Evolutionary conservation across 805 yeast genomes (phyloP), one percentile per base, ranked within the genome.

Genomic region (Zygosaccharomyces bisporus): DNA sequence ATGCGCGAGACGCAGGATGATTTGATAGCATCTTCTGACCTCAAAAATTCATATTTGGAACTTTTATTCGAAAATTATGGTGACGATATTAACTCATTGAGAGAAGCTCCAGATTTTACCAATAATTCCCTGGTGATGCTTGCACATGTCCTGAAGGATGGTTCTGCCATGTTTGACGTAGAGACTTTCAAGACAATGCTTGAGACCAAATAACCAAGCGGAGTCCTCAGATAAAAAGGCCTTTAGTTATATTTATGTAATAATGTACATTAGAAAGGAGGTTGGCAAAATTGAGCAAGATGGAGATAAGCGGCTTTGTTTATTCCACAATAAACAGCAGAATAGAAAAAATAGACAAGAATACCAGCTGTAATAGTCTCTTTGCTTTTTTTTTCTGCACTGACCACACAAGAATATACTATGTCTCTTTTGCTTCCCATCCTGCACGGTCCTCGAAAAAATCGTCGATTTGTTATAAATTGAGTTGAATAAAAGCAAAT

Each of bases 41-140:
- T 36, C 7, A 74, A 79, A 46, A 72, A 70, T 50, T 71, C 74
- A 43, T 83, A 72, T 53, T 61, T 83, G 56, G 69, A 67, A 25
- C 54, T 79, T 48, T 74, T 83, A 76, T 76, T 85, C 37, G 64
- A 67, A 13, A 73, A 70, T 30, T 83, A 80, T 54, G 79, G 81
- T 37, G 79, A 79, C 44, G 86, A 81, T 48, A 68, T 81, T 30
- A 81, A 79, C 54, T 69, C 69, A 43, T 64, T 81, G 49, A 76
- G 89, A 58, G 70, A 71, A 43, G 78, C 80, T 27, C 82, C 81
- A 7, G 88, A 83, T 58, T 83, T 83, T 55, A 73, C 72, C 8
- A 73, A 70, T 23, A 76, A 74, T 52, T 80, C 86, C 20, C 68
- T 83, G 45, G 74, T 74, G 9, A 54, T 77, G 41, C 62, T 80